Evolutionary conservation across 192 early-diverging fungal species (phyloP), one percentile per base, ranked within the genome.

Genomic region (Pilaira anomala): DNA sequence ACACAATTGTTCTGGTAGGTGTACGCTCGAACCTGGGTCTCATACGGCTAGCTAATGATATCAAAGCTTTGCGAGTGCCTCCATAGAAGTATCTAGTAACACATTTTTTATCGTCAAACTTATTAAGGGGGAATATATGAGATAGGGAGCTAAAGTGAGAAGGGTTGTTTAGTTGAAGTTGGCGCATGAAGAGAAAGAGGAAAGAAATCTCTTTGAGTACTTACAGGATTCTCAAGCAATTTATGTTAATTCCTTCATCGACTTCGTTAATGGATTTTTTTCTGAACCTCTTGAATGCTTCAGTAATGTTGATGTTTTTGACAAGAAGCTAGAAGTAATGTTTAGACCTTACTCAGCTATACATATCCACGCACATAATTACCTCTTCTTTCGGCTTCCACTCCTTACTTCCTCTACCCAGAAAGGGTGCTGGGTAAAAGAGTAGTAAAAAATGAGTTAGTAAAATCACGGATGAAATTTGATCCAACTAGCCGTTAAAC

Each of bases 331-430:
- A 50, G 7, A 40, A 40, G 39, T 40, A 40, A 40, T 40, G 39
- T 40, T 40, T 40, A 40, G 39, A 0, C 18, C 5, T 50, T 50
- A 1, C 24, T 50, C 48, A 50, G 21, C 48, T 50, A 24, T 50
- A 50, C 19, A 11, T 25, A 50, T 50, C 48, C 26, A 50, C 48
- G 21, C 48, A 7, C 22, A 9, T 7, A 50, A 22, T 50, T 25
- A 50, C 48, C 48, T 50, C 22, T 21, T 50, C 48, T 21, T 50
- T 50, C 7, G 48, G 48, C 22, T 50, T 50, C 48, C 48, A 50
- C 22, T 50, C 48, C 48, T 50, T 50, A 8, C 21, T 50, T 50
- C 22, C 48, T 50, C 22, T 21, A 50, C 48, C 48, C 48, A 50
- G 48, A 50, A 50, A 50, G 48, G n/a, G n/a, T n/a, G n/a, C n/a